Evolutionary conservation across 2,329 filamentous ascomycete species (phyloP).

Genomic region (Fusarium proliferatum): DNA sequence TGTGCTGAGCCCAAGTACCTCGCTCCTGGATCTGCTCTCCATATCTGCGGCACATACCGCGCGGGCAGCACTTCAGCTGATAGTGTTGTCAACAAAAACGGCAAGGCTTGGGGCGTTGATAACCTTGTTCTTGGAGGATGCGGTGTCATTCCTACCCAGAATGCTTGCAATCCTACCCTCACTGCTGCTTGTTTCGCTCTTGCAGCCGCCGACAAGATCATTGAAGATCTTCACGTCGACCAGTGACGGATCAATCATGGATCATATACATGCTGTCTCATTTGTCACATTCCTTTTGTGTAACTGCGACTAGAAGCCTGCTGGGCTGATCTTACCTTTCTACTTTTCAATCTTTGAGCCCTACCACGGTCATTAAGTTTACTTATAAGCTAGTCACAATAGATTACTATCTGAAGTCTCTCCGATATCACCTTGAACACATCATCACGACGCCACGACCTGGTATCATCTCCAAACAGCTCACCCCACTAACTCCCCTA

Average conservation of each 20-base stretch:
- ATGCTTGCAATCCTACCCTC: slow-evolving; percentile 5
- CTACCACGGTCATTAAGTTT: not conserved
- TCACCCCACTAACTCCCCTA: too few relatives aligned
- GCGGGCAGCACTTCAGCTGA: not conserved
- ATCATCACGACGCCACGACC: not conserved
- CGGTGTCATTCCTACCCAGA: slow-evolving; percentile 1
- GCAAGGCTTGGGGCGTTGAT: not conserved
- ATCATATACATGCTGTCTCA: too few relatives aligned
- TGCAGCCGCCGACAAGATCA: slow-evolving; percentile 4
- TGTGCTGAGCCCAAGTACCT: slow-evolving; percentile 4
- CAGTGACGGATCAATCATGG: not conserved
- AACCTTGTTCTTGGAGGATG: slow-evolving; percentile 2
- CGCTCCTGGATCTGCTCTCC: not conserved
- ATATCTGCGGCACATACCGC: slow-evolving; percentile 11
- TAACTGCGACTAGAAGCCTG: too few relatives aligned
- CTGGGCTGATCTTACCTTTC: not conserved
- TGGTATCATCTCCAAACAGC: not conserved
- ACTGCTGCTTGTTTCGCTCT: slow-evolving; percentile 12
- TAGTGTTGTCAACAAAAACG: not conserved
- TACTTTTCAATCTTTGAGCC: not conserved
- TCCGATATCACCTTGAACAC: not conserved
- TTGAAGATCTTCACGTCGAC: not conserved
- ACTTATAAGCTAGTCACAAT: not conserved
- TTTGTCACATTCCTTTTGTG: not conserved
- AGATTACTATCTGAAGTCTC: not conserved